Conservation (phyloP, 768 basidiomycete species). For the Sistotremastrum niveocremeum region DNA sequence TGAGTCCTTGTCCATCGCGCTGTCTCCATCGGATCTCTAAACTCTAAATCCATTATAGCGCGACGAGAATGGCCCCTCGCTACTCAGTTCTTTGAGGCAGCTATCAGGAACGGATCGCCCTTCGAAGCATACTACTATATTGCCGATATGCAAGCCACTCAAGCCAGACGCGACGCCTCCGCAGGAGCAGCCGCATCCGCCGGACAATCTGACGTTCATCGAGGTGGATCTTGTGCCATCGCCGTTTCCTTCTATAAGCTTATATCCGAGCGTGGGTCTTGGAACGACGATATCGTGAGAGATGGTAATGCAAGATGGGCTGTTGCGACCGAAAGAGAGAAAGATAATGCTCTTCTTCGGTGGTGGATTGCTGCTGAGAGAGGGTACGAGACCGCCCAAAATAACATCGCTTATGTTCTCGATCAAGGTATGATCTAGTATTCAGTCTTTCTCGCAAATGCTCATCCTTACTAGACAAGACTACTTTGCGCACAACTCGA, state of each 20-base stretch:
- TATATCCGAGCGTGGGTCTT: slow-evolving; percentile 78
- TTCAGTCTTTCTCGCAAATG: slow-evolving; percentile 15
- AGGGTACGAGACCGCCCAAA: slow-evolving; percentile 87
- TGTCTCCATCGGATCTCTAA: slow-evolving; percentile 4
- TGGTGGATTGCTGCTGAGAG: slow-evolving; percentile 95
- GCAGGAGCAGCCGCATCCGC: slow-evolving; percentile 33
- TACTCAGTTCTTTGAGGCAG: slow-evolving; percentile 66
- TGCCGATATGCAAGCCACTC: slow-evolving; percentile 61
- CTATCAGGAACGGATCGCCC: slow-evolving; percentile 75
- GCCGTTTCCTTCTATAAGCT: slow-evolving; percentile 90
- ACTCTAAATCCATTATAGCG: slow-evolving; percentile 25
- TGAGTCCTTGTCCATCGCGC: slow-evolving; percentile 17
- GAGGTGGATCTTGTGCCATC: slow-evolving; percentile 63
- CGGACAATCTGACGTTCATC: not conserved
- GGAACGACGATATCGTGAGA: slow-evolving; percentile 66
- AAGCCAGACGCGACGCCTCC: slow-evolving; percentile 31
- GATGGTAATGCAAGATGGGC: slow-evolving; percentile 74
- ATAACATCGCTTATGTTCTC: slow-evolving; percentile 83
- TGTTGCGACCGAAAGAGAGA: slow-evolving; percentile 53
- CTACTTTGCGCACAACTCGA: slow-evolving; percentile 49
- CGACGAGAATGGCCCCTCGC: slow-evolving; percentile 57
- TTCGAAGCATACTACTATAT: slow-evolving; percentile 95
- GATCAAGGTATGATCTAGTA: slow-evolving; percentile 59
- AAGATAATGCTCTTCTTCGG: slow-evolving; percentile 73
- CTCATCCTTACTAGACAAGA: slow-evolving; percentile 39